phyloP scores from a whole-genome alignment of 768 basidiomycete species.

The Dioszegia aurantiaca region DNA sequence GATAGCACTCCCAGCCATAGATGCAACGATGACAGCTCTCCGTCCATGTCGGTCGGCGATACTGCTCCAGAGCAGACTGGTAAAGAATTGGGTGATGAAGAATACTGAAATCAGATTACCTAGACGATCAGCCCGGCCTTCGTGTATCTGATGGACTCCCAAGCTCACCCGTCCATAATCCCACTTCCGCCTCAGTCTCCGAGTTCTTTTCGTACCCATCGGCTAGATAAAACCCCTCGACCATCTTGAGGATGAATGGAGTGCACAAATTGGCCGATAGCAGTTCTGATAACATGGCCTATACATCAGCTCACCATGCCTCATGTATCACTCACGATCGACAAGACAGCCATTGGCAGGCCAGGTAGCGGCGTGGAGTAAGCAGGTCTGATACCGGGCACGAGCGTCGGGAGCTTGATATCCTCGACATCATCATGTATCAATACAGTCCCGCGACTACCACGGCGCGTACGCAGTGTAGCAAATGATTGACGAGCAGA shows the following conservation, averaged over 20 bases:
- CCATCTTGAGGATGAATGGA: slow-evolving; percentile 93
- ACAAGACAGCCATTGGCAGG: slow-evolving; percentile 86
- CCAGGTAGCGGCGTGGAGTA: slow-evolving; percentile 71
- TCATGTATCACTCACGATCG: slow-evolving; percentile 64
- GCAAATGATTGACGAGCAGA: slow-evolving; percentile 27
- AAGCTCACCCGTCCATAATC: slow-evolving; percentile 82
- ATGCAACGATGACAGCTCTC: slow-evolving; percentile 76
- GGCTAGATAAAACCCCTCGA: slow-evolving; percentile 59
- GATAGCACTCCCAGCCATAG: slow-evolving; percentile 70
- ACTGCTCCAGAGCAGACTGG: slow-evolving; percentile 94
- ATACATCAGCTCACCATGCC: neutral
- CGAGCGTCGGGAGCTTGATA: slow-evolving; percentile 43
- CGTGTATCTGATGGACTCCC: slow-evolving; percentile 56
- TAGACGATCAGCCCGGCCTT: slow-evolving; percentile 65
- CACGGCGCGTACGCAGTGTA: slow-evolving; percentile 19
- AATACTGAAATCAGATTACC: slow-evolving; percentile 94
- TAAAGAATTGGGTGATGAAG: slow-evolving; percentile 93
- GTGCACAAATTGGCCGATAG: slow-evolving; percentile 87
- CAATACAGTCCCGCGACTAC: slow-evolving; percentile 18
- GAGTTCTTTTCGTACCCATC: slow-evolving; percentile 58
- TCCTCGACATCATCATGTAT: slow-evolving; percentile 20
- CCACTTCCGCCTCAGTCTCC: slow-evolving; percentile 76
- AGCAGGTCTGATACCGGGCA: slow-evolving; percentile 50
- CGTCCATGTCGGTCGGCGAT: slow-evolving; percentile 87
- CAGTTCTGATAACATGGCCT: slow-evolving; percentile 95